phyloP scores from a whole-genome alignment of 495 filamentous ascomycete genomes.

The Hypomontagnella submonticulosa region DNA sequence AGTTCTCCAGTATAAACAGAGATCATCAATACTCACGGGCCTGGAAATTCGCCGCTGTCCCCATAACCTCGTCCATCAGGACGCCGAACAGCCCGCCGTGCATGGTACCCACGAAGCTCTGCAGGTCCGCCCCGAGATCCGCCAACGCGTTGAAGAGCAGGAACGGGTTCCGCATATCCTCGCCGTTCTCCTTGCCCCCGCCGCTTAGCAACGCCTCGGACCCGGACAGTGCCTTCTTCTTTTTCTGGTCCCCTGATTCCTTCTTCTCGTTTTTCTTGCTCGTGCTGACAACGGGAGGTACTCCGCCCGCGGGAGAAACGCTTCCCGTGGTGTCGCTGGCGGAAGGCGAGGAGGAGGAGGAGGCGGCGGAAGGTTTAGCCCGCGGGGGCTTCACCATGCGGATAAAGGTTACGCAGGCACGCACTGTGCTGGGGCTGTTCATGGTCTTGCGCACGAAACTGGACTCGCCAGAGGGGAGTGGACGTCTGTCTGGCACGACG shows the following conservation, averaged over 20 bases:
- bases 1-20: not conserved
- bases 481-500: constrained; percentile 54
- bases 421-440: constrained; percentile 62
- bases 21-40: constrained; percentile 21
- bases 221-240: constrained; percentile 1
- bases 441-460: constrained; percentile 66
- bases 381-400: constrained; percentile 38
- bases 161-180: constrained; percentile 46
- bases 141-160: constrained; percentile 60
- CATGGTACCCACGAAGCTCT: constrained; percentile 64
- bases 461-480: constrained; percentile 61
- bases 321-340: constrained; percentile 1
- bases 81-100: constrained; percentile 70
- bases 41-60: constrained; percentile 46
- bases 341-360: constrained; percentile 1
- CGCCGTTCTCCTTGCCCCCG: constrained; percentile 35
- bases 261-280: constrained; percentile 1
- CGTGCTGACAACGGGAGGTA: not conserved
- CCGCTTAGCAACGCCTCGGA: constrained; percentile 19
- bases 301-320: constrained; percentile 5
- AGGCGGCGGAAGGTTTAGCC: not conserved
- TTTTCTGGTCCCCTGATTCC: not conserved
- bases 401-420: constrained; percentile 59
- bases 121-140: constrained; percentile 61
- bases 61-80: constrained; percentile 63